Base-by-base conservation (phyloP, 768 basidiomycete species). In the Amanita rimosa region DNA sequence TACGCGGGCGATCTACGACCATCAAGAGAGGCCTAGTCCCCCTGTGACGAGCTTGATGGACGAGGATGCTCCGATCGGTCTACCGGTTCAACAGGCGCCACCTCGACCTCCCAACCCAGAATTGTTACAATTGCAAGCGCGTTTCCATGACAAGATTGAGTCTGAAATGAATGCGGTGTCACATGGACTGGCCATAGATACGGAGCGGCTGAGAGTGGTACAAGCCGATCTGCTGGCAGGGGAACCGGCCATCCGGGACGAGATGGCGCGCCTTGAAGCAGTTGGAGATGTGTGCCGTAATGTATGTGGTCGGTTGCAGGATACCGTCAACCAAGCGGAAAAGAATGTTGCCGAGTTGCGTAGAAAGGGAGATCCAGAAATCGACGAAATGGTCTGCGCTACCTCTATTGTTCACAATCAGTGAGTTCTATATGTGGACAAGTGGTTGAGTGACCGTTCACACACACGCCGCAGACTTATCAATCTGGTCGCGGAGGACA, bases 401-500 rank as follows among this genome's bases (percentile, higher is more conserved):
- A 95, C 90, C 9, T 89, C 79, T 24, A 97, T 99, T 45, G 95
- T 99, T 27, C 84, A 96, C 61, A 95, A 95, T 66, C 96, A 99
- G 96, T 56, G 59, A 85, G 57, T 51, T 52, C 44, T 21, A 38
- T 21, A 22, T 39, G 48, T 36, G 50, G 49, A 37, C 48, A 41
- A 37, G 29, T 40, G 21, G 17, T 24, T 50, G 38, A 51, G 19
- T 44, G n/a, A n/a, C n/a, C 50, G 39, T 51, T 50, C 34, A 54
- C 44, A 49, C 40, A 33, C 24, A 40, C 26, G 7, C 46, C 50
- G 36, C 48, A 98, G 95, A 67, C 71, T 99, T 19, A 83, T 97
- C 56, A 89, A 97, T 61, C 74, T 98, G 24, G 85, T 97, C n/a
- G 94, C 96, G n/a, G 96, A 99, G 64, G 96, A 98, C 64, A 93